Evolutionary conservation across 176 grass and related monocot species (phyloP), one percentile per base, ranked within the genome.

Genomic region (Oryza glumipatula): DNA sequence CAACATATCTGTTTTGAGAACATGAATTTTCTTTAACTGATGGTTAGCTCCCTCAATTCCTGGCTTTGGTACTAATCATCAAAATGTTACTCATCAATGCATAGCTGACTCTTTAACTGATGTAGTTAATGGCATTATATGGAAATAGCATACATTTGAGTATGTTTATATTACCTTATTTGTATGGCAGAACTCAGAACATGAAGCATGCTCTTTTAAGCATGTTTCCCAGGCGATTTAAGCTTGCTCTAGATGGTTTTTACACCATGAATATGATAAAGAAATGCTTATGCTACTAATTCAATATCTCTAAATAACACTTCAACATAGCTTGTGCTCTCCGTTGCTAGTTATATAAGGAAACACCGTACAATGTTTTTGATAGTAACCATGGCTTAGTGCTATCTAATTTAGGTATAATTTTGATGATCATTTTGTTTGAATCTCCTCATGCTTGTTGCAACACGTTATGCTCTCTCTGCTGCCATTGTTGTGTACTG

Each of bases 361-460:
- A 54, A 17, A 6, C 51, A 54, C 6, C 51, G 17, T 54, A 54
- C 15, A 4, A 54, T 54, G 16, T 54, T 54, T 54, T 54, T 17
- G 15, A 54, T 17, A 6, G 51, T 54, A 54, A 48, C 9, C 45
- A 48, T 36, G 44, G 22, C 0, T 0, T 83, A 5, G 5, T 79
- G 7, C 32, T 36, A 15, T 45, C 61, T 67, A 66, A 17, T 12
- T 5, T 76, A 87, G 52, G 14, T 30, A 49, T 68, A 46, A 47
- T 43, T 76, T 23, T 11, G 43, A 66, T 76, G 30, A 49, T 14
- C 5, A 35, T 81, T 76, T 76, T 35, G 5, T 77, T 86, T 82
- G 17, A 43, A 52, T 48, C 9, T 39, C 6, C 0, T 1, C 43
- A 24, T 68, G 17, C 51, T 75, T 85, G 22, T 72, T 52, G 47